Percentiles rank a stretch among this genome's conserved stretches.
phyloP scores from a whole-genome alignment of 768 basidiomycete species.

The Butyriboletus loyo region DNA sequence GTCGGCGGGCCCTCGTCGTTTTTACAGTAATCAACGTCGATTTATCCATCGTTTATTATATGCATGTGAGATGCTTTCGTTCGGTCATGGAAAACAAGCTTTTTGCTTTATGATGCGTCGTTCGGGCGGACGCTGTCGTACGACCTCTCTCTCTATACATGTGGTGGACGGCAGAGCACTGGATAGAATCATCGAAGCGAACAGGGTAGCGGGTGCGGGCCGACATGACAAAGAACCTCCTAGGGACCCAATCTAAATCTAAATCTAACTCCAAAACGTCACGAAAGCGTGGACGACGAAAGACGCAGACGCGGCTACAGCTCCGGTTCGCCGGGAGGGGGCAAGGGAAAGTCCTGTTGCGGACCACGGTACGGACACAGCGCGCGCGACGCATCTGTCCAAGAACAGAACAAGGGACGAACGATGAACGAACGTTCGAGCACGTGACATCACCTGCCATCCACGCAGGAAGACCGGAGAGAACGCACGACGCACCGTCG shows the following conservation, averaged over 20 bases:
- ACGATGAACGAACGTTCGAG: no score
- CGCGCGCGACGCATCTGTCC: neutral
- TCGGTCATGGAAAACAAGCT: neutral
- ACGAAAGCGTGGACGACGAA: neutral
- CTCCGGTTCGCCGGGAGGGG: slow-evolving; percentile 1
- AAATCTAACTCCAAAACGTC: no score
- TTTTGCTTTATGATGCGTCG: neutral
- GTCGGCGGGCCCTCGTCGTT: no score
- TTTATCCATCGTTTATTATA: neutral
- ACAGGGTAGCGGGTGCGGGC: neutral
- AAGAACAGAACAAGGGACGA: no score
- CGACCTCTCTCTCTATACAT: neutral
- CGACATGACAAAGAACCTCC: no score
- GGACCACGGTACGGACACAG: slow-evolving; percentile 8
- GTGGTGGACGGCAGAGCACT: no score
- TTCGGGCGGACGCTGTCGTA: neutral
- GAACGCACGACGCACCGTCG: slow-evolving; percentile 18
- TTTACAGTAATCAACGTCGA: neutral
- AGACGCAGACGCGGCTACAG: neutral
- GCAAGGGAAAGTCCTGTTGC: slow-evolving; percentile 5
- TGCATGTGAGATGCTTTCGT: neutral
- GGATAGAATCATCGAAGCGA: no score
- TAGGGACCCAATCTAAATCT: no score
- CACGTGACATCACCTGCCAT: no score
- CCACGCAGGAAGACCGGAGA: no score